These are phyloP conservation scores for Chimonanthus salicifolius DNA, from an alignment of 164 flowering plant genomes.

Conservation along the genomic window DNA sequence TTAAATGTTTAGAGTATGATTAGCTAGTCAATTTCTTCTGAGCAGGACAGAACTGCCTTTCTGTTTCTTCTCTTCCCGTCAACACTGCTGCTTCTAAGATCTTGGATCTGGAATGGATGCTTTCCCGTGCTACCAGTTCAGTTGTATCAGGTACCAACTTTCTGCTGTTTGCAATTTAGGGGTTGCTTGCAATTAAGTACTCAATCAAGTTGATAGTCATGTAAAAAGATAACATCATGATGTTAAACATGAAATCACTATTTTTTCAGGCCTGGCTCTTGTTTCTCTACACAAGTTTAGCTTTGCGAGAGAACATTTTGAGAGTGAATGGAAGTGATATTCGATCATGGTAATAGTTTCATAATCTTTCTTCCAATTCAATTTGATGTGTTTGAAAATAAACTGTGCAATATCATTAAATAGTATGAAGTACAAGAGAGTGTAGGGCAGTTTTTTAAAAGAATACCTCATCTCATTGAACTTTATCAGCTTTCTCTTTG, in stretches of 20 bases:
- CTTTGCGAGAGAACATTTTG: conserved; percentile 86
- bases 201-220: background rate
- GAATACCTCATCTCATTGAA: background rate
- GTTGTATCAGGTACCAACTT: conserved; percentile 67
- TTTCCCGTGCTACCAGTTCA: conserved; percentile 95
- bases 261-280: conserved; percentile 80
- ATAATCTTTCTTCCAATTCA: background rate
- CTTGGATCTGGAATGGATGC: conserved; percentile 82
- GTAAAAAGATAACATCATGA: background rate
- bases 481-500: background rate
- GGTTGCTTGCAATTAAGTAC: background rate
- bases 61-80: conserved; percentile 83
- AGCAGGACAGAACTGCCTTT: conserved; percentile 86
- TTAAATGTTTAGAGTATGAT: conserved; percentile 1
- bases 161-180: conserved; percentile 1
- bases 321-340: conserved; percentile 95
- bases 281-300: conserved; percentile 86
- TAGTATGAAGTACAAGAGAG: too few species aligned
- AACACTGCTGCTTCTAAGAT: conserved; percentile 52
- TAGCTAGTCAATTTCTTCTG: conserved; percentile 2
- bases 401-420: too few species aligned
- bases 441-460: background rate
- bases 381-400: too few species aligned
- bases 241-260: background rate
- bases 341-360: conserved; percentile 71